Evolutionary conservation across 140 eudicot genomes (phyloP).

Genomic region (Erigeron philadelphicus): DNA sequence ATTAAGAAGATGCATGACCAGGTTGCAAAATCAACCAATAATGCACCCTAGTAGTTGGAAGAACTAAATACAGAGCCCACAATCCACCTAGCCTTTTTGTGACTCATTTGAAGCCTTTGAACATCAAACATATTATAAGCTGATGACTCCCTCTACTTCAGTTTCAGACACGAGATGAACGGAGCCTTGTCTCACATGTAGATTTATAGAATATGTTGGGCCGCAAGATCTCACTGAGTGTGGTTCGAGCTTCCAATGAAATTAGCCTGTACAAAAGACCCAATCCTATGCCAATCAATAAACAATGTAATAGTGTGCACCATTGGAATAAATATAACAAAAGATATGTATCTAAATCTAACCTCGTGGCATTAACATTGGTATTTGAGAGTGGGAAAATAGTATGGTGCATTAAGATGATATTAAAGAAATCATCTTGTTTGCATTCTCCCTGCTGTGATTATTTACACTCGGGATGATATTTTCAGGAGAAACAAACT

Average conservation of each 20-base stretch:
- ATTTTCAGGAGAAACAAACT: slow-evolving; percentile 61
- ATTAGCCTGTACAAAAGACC: neutral
- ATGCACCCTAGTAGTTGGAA: too few species aligned
- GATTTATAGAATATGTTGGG: too few species aligned
- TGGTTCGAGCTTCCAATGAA: neutral
- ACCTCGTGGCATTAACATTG: neutral
- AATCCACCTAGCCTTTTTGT: too few species aligned
- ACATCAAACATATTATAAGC: too few species aligned
- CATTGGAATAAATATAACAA: neutral
- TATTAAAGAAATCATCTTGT: slow-evolving; percentile 55
- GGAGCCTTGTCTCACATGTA: too few species aligned
- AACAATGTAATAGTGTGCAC: neutral
- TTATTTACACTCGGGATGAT: slow-evolving; percentile 96
- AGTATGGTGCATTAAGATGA: slow-evolving; percentile 31
- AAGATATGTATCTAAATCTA: neutral
- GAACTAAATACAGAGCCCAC: too few species aligned
- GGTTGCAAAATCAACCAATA: too few species aligned
- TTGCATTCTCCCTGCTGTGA: slow-evolving; percentile 51
- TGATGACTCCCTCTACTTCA: too few species aligned
- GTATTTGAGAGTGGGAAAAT: neutral
- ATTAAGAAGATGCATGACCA: too few species aligned
- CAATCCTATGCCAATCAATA: neutral
- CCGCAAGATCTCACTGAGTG: too few species aligned
- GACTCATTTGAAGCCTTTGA: too few species aligned
- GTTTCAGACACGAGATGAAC: too few species aligned